Evolutionary conservation across 2,329 filamentous ascomycete species (phyloP).

Genomic region (Cladophialophora immunda): DNA sequence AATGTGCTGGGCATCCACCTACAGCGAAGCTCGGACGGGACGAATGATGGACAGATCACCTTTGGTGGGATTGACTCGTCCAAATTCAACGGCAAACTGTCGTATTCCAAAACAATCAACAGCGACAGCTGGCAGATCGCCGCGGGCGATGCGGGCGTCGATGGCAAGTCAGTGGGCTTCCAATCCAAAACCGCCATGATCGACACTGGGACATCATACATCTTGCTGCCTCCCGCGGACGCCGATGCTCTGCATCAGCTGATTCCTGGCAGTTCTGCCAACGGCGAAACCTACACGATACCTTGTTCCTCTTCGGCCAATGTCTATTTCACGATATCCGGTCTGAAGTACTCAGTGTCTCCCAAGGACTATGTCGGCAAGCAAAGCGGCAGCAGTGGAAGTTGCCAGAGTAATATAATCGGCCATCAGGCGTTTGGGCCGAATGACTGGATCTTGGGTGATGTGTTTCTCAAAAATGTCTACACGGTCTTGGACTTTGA

Average conservation of each 20-base stretch:
- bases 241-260: slow-evolving; percentile 72
- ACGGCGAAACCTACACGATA: slow-evolving; percentile 69
- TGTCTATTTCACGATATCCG: slow-evolving; percentile 73
- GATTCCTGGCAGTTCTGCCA: slow-evolving; percentile 68
- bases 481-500: slow-evolving; percentile 86
- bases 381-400: slow-evolving; percentile 41
- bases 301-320: slow-evolving; percentile 73
- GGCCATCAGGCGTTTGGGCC: slow-evolving; percentile 71
- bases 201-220: slow-evolving; percentile 83
- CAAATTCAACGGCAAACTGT: slow-evolving; percentile 73
- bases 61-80: slow-evolving; percentile 75
- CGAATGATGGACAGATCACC: slow-evolving; percentile 77
- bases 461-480: slow-evolving; percentile 88
- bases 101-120: slow-evolving; percentile 67
- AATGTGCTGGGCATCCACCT: slow-evolving; percentile 78
- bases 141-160: slow-evolving; percentile 70
- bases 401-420: slow-evolving; percentile 75
- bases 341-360: slow-evolving; percentile 71
- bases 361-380: slow-evolving; percentile 74
- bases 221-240: slow-evolving; percentile 74
- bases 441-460: slow-evolving; percentile 79
- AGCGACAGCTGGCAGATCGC: slow-evolving; percentile 73
- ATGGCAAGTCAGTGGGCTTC: slow-evolving; percentile 64
- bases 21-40: slow-evolving; percentile 70
- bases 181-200: slow-evolving; percentile 73